These are phyloP conservation scores for Penicillium sp. DNA, from an alignment of 2,329 filamentous ascomycete species.

Conservation along the genomic window DNA sequence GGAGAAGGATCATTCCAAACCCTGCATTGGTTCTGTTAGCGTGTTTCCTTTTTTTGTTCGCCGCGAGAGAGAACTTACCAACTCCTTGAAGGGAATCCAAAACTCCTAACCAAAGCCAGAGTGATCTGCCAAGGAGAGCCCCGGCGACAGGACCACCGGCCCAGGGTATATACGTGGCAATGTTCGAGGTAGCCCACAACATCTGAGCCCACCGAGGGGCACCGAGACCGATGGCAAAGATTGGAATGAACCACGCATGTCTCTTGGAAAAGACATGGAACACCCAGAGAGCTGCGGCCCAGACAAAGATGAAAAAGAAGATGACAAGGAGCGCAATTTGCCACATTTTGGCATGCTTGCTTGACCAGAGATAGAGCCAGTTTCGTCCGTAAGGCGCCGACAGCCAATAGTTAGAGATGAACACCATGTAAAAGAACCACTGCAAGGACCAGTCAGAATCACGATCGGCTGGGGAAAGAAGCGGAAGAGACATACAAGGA, in stretches of 20 bases:
- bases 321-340: constrained; percentile 54
- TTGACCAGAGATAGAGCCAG: constrained; percentile 60
- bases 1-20: constrained; percentile 66
- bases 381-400: constrained; percentile 61
- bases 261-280: constrained; percentile 58
- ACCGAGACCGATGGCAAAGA: constrained; percentile 66
- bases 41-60: not conserved
- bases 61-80: constrained; percentile 24
- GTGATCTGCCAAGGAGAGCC: constrained; percentile 56
- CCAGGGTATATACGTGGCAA: constrained; percentile 64
- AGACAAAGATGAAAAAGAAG: constrained; percentile 56
- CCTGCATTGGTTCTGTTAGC: constrained; percentile 25
- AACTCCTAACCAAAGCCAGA: constrained; percentile 69
- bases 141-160: constrained; percentile 54
- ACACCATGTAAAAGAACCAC: constrained; percentile 61
- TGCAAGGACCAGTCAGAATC: not conserved
- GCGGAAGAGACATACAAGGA: constrained; percentile 37
- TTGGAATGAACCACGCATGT: constrained; percentile 66
- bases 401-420: constrained; percentile 63
- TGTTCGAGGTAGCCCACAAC: constrained; percentile 62
- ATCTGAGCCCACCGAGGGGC: constrained; percentile 68
- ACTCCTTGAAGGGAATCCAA: constrained; percentile 66
- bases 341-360: constrained; percentile 57
- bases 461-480: not conserved
- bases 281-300: constrained; percentile 48